Evolutionary conservation across 495 filamentous ascomycete species (phyloP).

Genomic region (Tuber calosporum): DNA sequence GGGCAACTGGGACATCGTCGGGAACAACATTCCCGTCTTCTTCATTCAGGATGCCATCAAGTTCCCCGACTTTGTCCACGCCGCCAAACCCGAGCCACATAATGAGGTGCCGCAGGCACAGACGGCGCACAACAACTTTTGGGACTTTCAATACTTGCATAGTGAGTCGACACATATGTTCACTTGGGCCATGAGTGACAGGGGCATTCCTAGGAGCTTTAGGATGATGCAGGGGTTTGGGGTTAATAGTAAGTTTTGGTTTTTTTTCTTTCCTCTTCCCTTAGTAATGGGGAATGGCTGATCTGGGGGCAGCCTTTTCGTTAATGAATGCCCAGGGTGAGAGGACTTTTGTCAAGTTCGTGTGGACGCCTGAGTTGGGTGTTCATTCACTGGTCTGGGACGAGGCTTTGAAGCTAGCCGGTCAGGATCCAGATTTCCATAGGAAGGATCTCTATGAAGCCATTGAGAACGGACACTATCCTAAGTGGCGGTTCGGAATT

Average conservation of each 20-base stretch:
- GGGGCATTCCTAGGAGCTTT: slow-evolving; percentile 69
- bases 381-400: slow-evolving; percentile 85
- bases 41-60: slow-evolving; percentile 63
- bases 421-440: slow-evolving; percentile 83
- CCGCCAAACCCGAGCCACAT: slow-evolving; percentile 62
- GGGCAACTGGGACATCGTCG: slow-evolving; percentile 48
- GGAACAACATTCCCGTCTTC: slow-evolving; percentile 44
- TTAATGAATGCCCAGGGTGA: slow-evolving; percentile 65
- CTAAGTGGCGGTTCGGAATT: slow-evolving; percentile 77
- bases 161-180: slow-evolving; percentile 78
- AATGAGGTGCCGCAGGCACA: slow-evolving; percentile 65
- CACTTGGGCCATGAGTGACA: slow-evolving; percentile 73
- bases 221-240: slow-evolving; percentile 92
- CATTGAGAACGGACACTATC: slow-evolving; percentile 66
- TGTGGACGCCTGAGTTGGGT: slow-evolving; percentile 67
- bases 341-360: slow-evolving; percentile 75
- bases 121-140: slow-evolving; percentile 65
- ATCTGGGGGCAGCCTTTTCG: slow-evolving; percentile 50
- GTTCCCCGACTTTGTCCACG: slow-evolving; percentile 69
- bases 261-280: neutral
- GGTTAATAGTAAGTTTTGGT: slow-evolving; percentile 55
- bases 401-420: slow-evolving; percentile 72
- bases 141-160: slow-evolving; percentile 61
- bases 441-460: slow-evolving; percentile 74
- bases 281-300: neutral